phyloP scores from a whole-genome alignment of 805 yeast genomes.

The Alloascoidea africana region DNA sequence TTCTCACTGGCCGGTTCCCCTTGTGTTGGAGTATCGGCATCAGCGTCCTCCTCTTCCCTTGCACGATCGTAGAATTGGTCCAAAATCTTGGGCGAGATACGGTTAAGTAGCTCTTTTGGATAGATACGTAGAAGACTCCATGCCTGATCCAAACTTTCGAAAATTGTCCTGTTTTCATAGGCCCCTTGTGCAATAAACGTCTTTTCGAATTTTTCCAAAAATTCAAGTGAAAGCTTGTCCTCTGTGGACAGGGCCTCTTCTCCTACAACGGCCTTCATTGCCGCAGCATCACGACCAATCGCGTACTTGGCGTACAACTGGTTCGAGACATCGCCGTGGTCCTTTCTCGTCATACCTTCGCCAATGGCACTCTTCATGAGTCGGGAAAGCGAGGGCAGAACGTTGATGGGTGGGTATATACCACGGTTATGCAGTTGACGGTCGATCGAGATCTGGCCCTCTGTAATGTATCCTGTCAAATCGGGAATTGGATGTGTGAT shows the following conservation, averaged over 20 bases:
- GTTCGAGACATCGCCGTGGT: conserved; percentile 98
- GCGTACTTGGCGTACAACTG: conserved; percentile 98
- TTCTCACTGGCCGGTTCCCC: conserved; percentile 17
- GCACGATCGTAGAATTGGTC: conserved; percentile 91
- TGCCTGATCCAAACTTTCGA: conserved; percentile 93
- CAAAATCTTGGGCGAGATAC: conserved; percentile 95
- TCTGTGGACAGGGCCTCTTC: conserved; percentile 97
- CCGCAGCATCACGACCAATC: conserved; percentile 99
- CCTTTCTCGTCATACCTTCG: conserved; percentile 99
- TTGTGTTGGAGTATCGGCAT: too few species aligned
- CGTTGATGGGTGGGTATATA: conserved; percentile 97
- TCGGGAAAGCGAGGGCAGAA: conserved; percentile 92
- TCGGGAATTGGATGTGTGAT: conserved; percentile 99
- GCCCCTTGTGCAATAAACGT: conserved; percentile 94
- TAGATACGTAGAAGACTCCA: conserved; percentile 97
- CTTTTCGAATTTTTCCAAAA: conserved; percentile 94
- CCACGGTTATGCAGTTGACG: conserved; percentile 95
- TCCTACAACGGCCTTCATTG: conserved; percentile 99
- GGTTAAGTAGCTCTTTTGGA: conserved; percentile 97
- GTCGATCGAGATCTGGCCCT: conserved; percentile 96
- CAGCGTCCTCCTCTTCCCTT: conserved; percentile 33
- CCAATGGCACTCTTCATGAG: conserved; percentile 99
- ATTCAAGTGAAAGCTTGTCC: conserved; percentile 93
- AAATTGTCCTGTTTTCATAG: conserved; percentile 86
- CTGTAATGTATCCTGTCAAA: conserved; percentile 98